Base-by-base conservation (phyloP, 192 early-diverging fungal species). In the Entomortierella beljakovae region DNA sequence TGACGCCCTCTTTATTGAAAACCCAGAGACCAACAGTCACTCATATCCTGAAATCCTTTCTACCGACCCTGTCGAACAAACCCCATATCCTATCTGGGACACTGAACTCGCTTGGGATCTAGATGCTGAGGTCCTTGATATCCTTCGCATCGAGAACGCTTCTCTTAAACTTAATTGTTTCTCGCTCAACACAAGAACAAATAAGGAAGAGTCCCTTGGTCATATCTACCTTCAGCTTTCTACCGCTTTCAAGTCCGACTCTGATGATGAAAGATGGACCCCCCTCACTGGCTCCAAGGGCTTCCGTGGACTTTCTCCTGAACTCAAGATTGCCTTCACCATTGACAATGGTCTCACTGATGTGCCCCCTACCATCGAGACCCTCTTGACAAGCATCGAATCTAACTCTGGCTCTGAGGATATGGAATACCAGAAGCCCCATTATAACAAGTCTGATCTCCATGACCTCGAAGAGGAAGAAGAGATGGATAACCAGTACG, bases 41-140 rank as follows among this genome's bases (percentile, higher is more conserved):
- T 74, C 73, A 22, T 84, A 80, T 22, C 80, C 73, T 52, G 80
- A 74, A 13, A 67, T 77, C 50, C 70, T 84, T 46, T 69, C 66
- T 48, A 84, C 82, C 1, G 82, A 84, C 28, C 65, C 60, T 25
- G 82, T 84, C 23, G 82, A 84, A 61, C 82, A 84, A 53, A 71
- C 61, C 28, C 65, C 69, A 3, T 81, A 77, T 53, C 82, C 82
- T 2, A 81, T 81, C 66, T 84, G 82, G 82, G 73, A 84, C 55
- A 84, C 82, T 0, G 82, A 84, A 40, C 73, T 84, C 40, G 82
- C 82, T 46, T 84, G 82, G 82, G 82, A 84, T 35, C 72, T 84
- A 15, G 82, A 84, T 37, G 79, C 73, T 20, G 75, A 84, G 49
- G 80, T 80, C 43, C 63, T 84, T 26, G 72, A 77, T 32, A 71